A percentile compares a stretch with the other conserved stretches of the same genome.
Evolutionary conservation across 2,329 filamentous ascomycete species (phyloP).

Genomic region (Westerdykella aurantiaca): DNA sequence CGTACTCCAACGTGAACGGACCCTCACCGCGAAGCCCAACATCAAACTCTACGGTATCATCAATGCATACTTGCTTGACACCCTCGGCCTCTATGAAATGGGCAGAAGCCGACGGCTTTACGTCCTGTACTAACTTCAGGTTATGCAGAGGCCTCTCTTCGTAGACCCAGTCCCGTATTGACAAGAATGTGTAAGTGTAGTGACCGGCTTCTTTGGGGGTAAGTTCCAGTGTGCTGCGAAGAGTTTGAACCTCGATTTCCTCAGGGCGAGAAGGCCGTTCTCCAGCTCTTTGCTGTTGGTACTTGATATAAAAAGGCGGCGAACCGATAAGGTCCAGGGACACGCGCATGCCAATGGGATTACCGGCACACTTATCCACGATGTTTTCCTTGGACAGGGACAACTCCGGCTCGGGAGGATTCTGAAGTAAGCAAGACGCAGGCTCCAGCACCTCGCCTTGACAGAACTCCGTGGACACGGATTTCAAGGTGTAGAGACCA

Average conservation of each 20-base stretch:
- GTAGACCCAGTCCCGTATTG: conserved; percentile 80
- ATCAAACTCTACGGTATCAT: conserved; percentile 69
- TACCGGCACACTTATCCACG: conserved; percentile 90
- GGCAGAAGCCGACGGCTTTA: conserved; percentile 87
- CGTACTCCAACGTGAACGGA: conserved; percentile 87
- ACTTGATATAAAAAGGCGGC: conserved; percentile 80
- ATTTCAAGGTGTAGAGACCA: conserved; percentile 79
- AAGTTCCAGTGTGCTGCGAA: conserved; percentile 79
- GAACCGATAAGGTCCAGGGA: conserved; percentile 87
- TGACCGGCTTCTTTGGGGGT: conserved; percentile 74
- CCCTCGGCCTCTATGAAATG: conserved; percentile 54
- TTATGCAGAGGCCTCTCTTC: conserved; percentile 47
- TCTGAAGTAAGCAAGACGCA: conserved; percentile 85
- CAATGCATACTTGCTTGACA: conserved; percentile 68
- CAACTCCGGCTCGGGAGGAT: conserved; percentile 80
- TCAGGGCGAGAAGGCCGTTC: conserved; percentile 44
- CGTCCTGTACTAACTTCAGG: conserved; percentile 73
- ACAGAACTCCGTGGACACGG: conserved; percentile 75
- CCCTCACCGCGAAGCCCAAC: conserved; percentile 73
- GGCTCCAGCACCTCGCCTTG: conserved; percentile 86
- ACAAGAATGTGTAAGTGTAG: conserved; percentile 79
- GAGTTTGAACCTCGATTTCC: conserved; percentile 51
- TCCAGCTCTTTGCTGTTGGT: conserved; percentile 61
- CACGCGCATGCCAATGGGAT: conserved; percentile 82
- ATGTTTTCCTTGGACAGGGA: conserved; percentile 72